Evolutionary conservation across 1,284 basidiomycete genomes (phyloP), one percentile per base, ranked within the genome.

Genomic region (Xerocomus minutiporus): DNA sequence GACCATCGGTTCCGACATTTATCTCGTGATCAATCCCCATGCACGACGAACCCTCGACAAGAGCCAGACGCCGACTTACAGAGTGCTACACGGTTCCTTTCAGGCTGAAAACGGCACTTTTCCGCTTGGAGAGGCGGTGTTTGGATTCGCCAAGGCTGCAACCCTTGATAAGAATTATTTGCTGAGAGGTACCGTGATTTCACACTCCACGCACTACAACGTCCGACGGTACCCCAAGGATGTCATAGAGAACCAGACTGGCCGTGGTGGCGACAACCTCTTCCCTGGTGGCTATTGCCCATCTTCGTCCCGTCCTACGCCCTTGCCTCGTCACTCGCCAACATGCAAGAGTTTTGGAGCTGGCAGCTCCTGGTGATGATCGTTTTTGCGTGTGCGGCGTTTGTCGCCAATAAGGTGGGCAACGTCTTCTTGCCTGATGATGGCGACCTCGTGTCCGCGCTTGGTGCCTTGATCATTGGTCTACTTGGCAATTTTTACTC

Each of bases 1-100:
- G 54, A 86, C 87, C 13, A 89, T 93, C 57, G 91, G 91, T 29
- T 92, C 89, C 4, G 91, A 94, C 63, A 73, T 93, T 47, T 93
- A 87, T 68, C 80, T 90, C 52, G 77, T 92, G 2, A 73, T 93
- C 41, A 86, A 92, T 65, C 79, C 77, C 11, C 72, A 73, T 40
- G 86, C 86, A n/a, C 80, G 84, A 52, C 71, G 68, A 53, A 67
- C 70, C 34, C 76, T 79, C 55, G 76, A 79, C 58, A 70, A 75
- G 40, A 71, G 70, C 32, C 68, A 72, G 55, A 73, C 68, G 6
- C 71, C 75, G 32, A 66, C 69, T 43, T 77, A 81, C 46, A 67
- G 83, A 51, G 68, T 71, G 23, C 73, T 71, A 0, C 82, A 85
- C 56, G 91, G 90, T 1, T 70, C 69, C n/a, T 87, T 91, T 66